A percentile compares a stretch with the other conserved stretches of the same genome.
Conservation (phyloP, 352 stramenopile species). For the Pythium phragmitis region DNA sequence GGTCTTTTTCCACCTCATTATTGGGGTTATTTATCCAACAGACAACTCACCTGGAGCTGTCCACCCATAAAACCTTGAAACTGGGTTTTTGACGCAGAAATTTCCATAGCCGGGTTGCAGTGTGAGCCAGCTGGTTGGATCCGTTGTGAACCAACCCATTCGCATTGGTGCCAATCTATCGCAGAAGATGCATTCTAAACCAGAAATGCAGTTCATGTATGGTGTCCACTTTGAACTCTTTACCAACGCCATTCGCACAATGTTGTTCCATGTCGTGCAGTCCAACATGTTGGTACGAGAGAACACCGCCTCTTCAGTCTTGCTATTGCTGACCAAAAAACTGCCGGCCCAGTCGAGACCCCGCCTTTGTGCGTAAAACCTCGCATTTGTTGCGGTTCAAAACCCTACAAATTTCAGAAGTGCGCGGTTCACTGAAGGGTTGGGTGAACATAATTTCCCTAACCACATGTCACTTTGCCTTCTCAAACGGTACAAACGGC, state of each 20-base stretch:
- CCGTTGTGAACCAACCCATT: slow-evolving; percentile 15
- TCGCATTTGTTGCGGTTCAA: not conserved
- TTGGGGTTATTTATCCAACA: slow-evolving; percentile 10
- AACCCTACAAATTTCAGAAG: not conserved
- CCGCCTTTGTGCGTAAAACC: not conserved
- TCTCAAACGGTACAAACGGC: not conserved
- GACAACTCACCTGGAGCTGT: not conserved
- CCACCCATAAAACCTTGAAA: slow-evolving; percentile 21
- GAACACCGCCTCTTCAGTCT: no score
- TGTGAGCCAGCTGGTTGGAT: slow-evolving; percentile 21
- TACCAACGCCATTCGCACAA: no score
- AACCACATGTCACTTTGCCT: not conserved
- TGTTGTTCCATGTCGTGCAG: no score
- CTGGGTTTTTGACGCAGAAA: slow-evolving; percentile 22
- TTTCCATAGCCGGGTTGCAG: slow-evolving; percentile 21
- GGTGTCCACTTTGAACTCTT: not conserved
- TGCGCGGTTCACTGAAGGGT: not conserved
- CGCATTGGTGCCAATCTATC: not conserved
- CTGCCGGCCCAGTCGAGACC: not conserved
- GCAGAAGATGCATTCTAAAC: slow-evolving; percentile 12
- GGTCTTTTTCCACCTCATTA: slow-evolving; percentile 25
- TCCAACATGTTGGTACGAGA: no score
- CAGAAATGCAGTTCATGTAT: not conserved
- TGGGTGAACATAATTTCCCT: not conserved
- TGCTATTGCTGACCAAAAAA: no score